Conservation (phyloP, 1,284 basidiomycete genomes). For the Caloboletus firmus region DNA sequence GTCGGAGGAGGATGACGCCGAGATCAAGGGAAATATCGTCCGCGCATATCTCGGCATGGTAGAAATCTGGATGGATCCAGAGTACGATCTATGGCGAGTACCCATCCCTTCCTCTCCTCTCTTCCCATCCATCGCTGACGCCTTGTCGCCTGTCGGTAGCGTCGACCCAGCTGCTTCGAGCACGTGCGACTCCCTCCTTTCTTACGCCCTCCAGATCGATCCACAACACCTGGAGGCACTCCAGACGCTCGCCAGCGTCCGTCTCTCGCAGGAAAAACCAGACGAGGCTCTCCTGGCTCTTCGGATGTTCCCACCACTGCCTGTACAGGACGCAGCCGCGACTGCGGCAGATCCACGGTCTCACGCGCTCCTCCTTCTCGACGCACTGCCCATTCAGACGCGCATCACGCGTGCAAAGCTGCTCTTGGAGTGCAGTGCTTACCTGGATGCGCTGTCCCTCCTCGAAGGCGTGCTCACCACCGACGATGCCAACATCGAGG, state of each 20-base stretch:
- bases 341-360: slow-evolving; percentile 10
- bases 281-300: slow-evolving; percentile 56
- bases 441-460: slow-evolving; percentile 66
- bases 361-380: slow-evolving; percentile 18
- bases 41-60: slow-evolving; percentile 90
- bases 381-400: slow-evolving; percentile 75
- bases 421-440: slow-evolving; percentile 77
- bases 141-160: slow-evolving; percentile 42
- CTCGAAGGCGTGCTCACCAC: slow-evolving; percentile 78
- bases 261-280: slow-evolving; percentile 83
- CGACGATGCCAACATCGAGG: slow-evolving; percentile 88
- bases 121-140: slow-evolving; percentile 1
- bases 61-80: slow-evolving; percentile 93
- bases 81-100: slow-evolving; percentile 82
- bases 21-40: slow-evolving; percentile 73
- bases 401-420: slow-evolving; percentile 79
- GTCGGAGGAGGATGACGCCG: slow-evolving; percentile 52
- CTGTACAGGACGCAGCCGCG: neutral
- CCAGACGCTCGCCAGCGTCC: slow-evolving; percentile 82
- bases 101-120: neutral
- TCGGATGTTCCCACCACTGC: slow-evolving; percentile 56
- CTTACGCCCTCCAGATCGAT: slow-evolving; percentile 71
- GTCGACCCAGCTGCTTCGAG: slow-evolving; percentile 78
- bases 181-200: slow-evolving; percentile 78
- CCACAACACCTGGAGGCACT: slow-evolving; percentile 80